A percentile compares a stretch with the other conserved stretches of the same genome.
phyloP scores from a whole-genome alignment of 192 early-diverging fungal genomes.

The Mortierella hygrophila region DNA sequence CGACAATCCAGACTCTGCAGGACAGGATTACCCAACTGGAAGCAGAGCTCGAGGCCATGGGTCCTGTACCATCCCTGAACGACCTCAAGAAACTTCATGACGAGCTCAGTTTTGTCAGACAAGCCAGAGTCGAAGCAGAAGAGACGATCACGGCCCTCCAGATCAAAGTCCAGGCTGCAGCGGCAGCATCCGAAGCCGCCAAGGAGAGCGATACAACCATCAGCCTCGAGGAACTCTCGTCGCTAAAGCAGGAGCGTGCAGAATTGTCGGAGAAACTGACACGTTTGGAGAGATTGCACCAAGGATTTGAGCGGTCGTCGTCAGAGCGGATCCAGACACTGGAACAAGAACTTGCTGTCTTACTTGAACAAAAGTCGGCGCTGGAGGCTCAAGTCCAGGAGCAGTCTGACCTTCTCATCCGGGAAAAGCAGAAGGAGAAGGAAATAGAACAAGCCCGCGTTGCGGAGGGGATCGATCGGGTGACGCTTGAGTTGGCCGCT shows the following conservation, averaged over 20 bases:
- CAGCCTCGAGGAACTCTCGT: constrained; percentile 28
- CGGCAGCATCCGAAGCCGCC: neutral
- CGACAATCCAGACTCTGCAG: constrained; percentile 1
- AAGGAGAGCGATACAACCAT: neutral
- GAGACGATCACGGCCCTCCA: neutral
- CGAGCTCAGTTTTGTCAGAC: neutral
- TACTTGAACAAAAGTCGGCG: constrained; percentile 32
- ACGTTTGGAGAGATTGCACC: constrained; percentile 41
- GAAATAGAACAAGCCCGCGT: constrained; percentile 41
- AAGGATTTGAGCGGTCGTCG: constrained; percentile 41
- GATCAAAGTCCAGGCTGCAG: neutral
- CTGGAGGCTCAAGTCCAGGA: constrained; percentile 51
- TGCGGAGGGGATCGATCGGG: constrained; percentile 40
- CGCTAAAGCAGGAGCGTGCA: constrained; percentile 42
- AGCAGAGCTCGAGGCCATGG: neutral
- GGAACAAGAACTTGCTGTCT: constrained; percentile 34
- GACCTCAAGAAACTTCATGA: constrained; percentile 5
- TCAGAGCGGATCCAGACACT: constrained; percentile 27
- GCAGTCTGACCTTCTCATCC: constrained; percentile 44
- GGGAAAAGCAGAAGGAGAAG: constrained; percentile 38
- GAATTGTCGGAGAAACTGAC: constrained; percentile 47
- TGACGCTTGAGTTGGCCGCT: constrained; percentile 36
- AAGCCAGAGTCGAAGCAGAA: neutral
- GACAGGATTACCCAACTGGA: neutral
- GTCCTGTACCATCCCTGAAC: neutral